These are phyloP conservation scores for Andrographis paniculata DNA, from an alignment of 305 asterid genomes.

Conservation along the genomic window DNA sequence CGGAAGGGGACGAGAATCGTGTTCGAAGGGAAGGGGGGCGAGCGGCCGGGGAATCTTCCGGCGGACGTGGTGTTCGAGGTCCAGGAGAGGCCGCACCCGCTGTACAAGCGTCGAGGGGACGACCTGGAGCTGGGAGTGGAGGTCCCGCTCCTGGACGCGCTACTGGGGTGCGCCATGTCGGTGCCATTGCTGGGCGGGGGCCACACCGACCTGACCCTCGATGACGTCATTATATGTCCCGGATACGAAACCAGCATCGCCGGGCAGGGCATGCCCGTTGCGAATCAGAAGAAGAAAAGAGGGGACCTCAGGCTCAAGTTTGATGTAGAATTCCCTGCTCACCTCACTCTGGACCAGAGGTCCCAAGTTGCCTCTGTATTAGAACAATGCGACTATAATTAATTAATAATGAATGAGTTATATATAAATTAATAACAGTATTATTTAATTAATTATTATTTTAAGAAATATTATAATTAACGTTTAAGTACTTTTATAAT, in stretches of 20 bases:
- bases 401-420: no score
- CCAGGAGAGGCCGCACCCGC: slow-evolving; percentile 65
- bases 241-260: slow-evolving; percentile 62
- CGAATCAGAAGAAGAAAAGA: slow-evolving; percentile 42
- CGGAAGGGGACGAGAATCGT: slow-evolving; percentile 81
- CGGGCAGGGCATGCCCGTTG: slow-evolving; percentile 81
- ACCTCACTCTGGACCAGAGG: slow-evolving; percentile 53
- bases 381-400: slow-evolving; percentile 21
- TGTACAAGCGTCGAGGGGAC: slow-evolving; percentile 60
- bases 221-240: slow-evolving; percentile 63
- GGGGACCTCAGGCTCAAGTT: slow-evolving; percentile 83
- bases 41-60: slow-evolving; percentile 72
- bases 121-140: slow-evolving; percentile 80
- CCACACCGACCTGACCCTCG: slow-evolving; percentile 37
- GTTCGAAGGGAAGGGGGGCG: slow-evolving; percentile 92
- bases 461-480: no score
- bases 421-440: no score
- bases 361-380: slow-evolving; percentile 42
- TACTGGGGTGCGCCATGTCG: slow-evolving; percentile 62
- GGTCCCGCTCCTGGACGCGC: slow-evolving; percentile 79
- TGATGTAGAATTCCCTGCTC: slow-evolving; percentile 58
- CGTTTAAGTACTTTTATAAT: no score
- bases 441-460: no score
- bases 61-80: slow-evolving; percentile 73
- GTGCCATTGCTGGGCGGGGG: slow-evolving; percentile 81